Base-by-base conservation (phyloP, 768 basidiomycete species). In the Nevesoporus exiguus region DNA sequence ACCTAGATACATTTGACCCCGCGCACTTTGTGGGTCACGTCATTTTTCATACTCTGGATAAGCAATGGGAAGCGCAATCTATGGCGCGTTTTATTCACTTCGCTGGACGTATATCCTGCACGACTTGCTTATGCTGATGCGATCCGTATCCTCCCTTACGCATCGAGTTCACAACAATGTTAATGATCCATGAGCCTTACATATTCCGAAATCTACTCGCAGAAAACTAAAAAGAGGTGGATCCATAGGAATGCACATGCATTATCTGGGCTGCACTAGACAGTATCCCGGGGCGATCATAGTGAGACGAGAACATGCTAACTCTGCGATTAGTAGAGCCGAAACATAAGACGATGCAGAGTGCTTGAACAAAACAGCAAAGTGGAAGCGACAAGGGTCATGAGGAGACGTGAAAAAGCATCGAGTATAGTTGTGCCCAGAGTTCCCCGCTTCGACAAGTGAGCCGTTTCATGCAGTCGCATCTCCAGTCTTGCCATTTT, bases 401-500 rank as follows among this genome's bases (percentile, higher is more conserved):
- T 64, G 54, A 59, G 61, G 49, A 54, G 31, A 49, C 48, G 48
- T 59, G 42, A 65, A n/a, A 8, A 17, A 59, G 56, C 49, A 52
- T 61, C 54, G 45, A 56, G 39, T 57, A 27, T 51, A 49, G 37
- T 49, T 49, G 61, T 19, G 51, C 60, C 66, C 48, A 42, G 41
- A 45, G 47, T 61, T 45, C 52, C 65, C 59, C 56, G 52, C 54
- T 56, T 55, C 49, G 51, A 60, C 57, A 13, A 48, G 31, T 33
- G 33, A 58, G 48, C 54, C 52, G 41, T 51, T 55, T 70, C 48
- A 70, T 59, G 68, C 55, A 47, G 51, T 47, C 24, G 48, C 22
- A 36, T 70, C 68, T 40, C 62, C 64, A n/a, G 54, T 31, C 49
- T 60, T 70, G 19, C 58, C 58, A 34, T 66, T 69, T 45, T 71